A percentile compares a stretch with the other conserved stretches of the same genome.
phyloP scores from a whole-genome alignment of 2,329 filamentous ascomycete species.

The Aspergillus novofumigatus region DNA sequence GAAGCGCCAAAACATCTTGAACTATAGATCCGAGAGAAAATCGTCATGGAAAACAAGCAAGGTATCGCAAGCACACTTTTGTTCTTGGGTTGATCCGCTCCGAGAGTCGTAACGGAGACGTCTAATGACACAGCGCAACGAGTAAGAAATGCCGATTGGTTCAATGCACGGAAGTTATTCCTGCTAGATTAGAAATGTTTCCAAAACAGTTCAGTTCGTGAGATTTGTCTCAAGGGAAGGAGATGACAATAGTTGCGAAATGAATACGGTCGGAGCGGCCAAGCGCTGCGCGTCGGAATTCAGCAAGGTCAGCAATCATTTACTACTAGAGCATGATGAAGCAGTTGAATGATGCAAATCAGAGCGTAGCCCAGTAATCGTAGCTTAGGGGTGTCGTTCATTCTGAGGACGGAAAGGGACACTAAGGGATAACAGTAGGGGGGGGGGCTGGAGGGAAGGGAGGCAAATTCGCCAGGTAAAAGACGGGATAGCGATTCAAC shows the following conservation, averaged over 20 bases:
- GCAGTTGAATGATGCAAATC: neutral
- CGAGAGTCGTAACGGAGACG: conserved; percentile 24
- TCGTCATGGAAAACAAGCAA: conserved; percentile 33
- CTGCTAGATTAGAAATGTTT: conserved; percentile 7
- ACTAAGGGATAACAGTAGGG: conserved; percentile 1
- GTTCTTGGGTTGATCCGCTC: conserved; percentile 18
- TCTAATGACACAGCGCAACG: conserved; percentile 22
- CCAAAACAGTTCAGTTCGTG: conserved; percentile 9
- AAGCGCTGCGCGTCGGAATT: conserved; percentile 18
- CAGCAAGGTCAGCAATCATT: conserved; percentile 15
- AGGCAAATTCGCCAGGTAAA: neutral
- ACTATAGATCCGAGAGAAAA: conserved; percentile 32
- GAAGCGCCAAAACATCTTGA: conserved; percentile 99
- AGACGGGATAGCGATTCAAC: neutral
- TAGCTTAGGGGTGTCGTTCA: neutral
- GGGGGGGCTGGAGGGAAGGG: neutral
- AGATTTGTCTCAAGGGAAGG: conserved; percentile 8
- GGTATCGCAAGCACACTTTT: conserved; percentile 17
- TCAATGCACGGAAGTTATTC: neutral
- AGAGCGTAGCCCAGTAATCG: neutral
- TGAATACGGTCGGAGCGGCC: conserved; percentile 24
- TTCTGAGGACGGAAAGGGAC: neutral
- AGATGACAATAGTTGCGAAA: conserved; percentile 13
- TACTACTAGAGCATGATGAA: neutral
- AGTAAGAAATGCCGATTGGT: neutral